Percentiles rank a stretch among this genome's conserved stretches.
Conservation (phyloP, 1,139 yeast species). For the Kurtzmaniella quercitrusa region DNA sequence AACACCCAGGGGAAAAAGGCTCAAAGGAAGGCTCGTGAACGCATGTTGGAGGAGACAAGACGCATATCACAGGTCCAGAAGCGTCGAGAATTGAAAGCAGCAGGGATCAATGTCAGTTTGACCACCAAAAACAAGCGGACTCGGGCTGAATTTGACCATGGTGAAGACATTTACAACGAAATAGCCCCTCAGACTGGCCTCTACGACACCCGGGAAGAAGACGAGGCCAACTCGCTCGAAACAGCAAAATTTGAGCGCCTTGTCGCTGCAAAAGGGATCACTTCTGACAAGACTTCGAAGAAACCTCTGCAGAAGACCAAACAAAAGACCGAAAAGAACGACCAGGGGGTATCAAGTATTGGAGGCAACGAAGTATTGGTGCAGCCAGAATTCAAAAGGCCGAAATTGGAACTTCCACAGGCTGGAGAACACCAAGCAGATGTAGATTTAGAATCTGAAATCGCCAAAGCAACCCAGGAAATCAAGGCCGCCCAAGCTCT, state of each 20-base stretch:
- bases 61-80: slow-evolving; percentile 75
- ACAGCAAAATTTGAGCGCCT: slow-evolving; percentile 39
- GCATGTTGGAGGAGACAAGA: slow-evolving; percentile 68
- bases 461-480: slow-evolving; percentile 22
- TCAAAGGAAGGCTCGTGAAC: slow-evolving; percentile 81
- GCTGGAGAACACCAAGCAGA: slow-evolving; percentile 13
- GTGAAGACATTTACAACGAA: slow-evolving; percentile 79
- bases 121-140: slow-evolving; percentile 47
- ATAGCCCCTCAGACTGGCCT: slow-evolving; percentile 66
- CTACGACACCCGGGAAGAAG: slow-evolving; percentile 65
- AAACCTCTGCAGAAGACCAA: slow-evolving; percentile 23
- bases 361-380: slow-evolving; percentile 25
- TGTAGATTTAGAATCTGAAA: slow-evolving; percentile 25
- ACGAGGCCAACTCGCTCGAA: slow-evolving; percentile 31
- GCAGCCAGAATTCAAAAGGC: slow-evolving; percentile 43
- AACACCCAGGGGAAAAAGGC: slow-evolving; percentile 96
- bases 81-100: slow-evolving; percentile 79
- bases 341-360: slow-evolving; percentile 22
- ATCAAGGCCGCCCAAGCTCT: slow-evolving; percentile 14
- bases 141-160: slow-evolving; percentile 69
- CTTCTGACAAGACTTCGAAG: slow-evolving; percentile 30
- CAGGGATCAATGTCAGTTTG: slow-evolving; percentile 64
- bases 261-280: slow-evolving; percentile 48
- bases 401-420: slow-evolving; percentile 50
- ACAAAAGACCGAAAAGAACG: slow-evolving; percentile 16